Conservation (phyloP, 352 stramenopile species). For the Poterioochromonas sp. region DNA sequence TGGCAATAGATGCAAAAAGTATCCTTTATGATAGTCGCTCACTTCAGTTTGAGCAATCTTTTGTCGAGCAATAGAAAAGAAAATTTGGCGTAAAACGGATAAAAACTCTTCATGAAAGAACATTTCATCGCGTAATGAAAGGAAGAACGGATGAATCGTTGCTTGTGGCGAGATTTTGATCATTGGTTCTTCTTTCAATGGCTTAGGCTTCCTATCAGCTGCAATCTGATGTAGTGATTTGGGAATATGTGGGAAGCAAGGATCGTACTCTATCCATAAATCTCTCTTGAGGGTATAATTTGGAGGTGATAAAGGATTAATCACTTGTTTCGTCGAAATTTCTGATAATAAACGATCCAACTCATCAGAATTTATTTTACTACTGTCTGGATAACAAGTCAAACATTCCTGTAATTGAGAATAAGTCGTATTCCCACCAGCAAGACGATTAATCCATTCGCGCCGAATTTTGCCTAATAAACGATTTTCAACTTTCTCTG, state of each 20-base stretch:
- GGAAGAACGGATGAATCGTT: conserved; percentile 49
- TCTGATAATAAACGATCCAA: conserved; percentile 52
- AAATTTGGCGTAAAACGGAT: conserved; percentile 49
- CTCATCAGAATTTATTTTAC: conserved; percentile 47
- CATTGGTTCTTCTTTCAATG: conserved; percentile 42
- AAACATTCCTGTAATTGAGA: conserved; percentile 51
- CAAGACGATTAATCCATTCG: conserved; percentile 65
- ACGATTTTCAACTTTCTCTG: conserved; percentile 26
- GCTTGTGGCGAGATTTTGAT: conserved; percentile 43
- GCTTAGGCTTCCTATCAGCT: conserved; percentile 51
- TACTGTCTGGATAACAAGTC: conserved; percentile 2
- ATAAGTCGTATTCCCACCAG: conserved; percentile 60
- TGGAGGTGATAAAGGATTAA: conserved; percentile 47
- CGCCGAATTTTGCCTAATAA: conserved; percentile 42
- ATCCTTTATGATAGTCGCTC: too few relatives aligned
- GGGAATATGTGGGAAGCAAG: conserved; percentile 56
- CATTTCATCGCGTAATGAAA: conserved; percentile 49
- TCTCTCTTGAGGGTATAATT: conserved; percentile 51
- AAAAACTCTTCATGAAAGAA: conserved; percentile 50
- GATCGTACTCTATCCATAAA: conserved; percentile 58
- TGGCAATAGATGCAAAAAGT: too few relatives aligned
- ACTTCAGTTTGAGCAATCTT: too few relatives aligned
- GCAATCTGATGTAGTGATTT: conserved; percentile 52
- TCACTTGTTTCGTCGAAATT: conserved; percentile 50
- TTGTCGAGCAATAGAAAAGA: conserved; percentile 40